Base-by-base conservation (phyloP, 257 asterid species). In the Solanum rostratum region DNA sequence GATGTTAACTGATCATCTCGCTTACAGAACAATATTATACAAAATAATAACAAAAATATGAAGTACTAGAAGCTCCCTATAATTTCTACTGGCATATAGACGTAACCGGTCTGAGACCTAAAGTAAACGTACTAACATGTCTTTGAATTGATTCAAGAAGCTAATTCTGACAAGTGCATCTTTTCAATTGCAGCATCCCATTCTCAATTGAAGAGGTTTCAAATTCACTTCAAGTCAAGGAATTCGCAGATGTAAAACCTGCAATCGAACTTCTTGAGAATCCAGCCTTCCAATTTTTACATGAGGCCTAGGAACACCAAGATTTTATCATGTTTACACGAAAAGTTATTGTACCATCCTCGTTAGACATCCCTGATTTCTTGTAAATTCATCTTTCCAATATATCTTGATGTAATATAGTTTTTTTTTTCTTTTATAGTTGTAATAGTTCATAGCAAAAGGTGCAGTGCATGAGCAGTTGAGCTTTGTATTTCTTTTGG, bases 151-250 rank as follows among this genome's bases (percentile, higher is more conserved):
- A 30, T 30, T 55, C 30, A 13, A 18, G 8, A 49, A 41, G 20
- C 69, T 70, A 71, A 3, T 71, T 57, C 84, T 83, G 33, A 86
- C 30, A 13, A 19, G n/a, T 69, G 50, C n/a, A 7, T 55, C 43
- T 37, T 16, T 71, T 52, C 52, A 37, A 78, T n/a, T 90, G 90
- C 97, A 97, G 98, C 93, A 95, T 95, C 81, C 99, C 98, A 5
- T 97, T 97, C 92, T 95, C 99, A 20, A 88, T 92, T 53, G 99
- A 95, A 49, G 98, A 95, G 29, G 93, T 97, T 62, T 92, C 97
- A 6, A 86, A 85, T 63, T 89, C 98, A 22, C 91, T 97, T 22
- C 88, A 91, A 84, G 95, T 87, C 79, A 94, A 92, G 92, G 99
- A 95, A 84, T 96, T 95, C 90, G 73, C 88, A 27, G 98, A 92